Percentiles rank a stretch among this genome's conserved stretches.
phyloP scores from a whole-genome alignment of 495 filamentous ascomycete species.

The Cudoniella acicularis region DNA sequence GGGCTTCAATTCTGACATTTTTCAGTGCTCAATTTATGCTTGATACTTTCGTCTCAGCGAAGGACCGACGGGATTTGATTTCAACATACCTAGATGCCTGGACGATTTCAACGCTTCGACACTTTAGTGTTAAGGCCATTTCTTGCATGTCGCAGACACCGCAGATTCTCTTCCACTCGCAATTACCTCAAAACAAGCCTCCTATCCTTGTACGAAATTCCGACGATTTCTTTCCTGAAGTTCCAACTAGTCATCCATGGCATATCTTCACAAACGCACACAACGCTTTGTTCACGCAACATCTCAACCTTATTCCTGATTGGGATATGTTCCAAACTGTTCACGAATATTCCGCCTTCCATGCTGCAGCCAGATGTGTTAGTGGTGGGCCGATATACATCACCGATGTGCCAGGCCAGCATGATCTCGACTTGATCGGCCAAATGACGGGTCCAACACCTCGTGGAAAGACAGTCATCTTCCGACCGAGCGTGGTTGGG shows the following conservation, averaged over 20 bases:
- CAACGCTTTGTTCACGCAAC: slow-evolving; percentile 74
- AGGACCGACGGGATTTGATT: slow-evolving; percentile 63
- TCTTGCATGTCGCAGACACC: slow-evolving; percentile 91
- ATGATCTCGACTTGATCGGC: slow-evolving; percentile 66
- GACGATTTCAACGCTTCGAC: slow-evolving; percentile 67
- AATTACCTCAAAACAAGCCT: slow-evolving; percentile 69
- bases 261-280: slow-evolving; percentile 93
- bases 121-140: slow-evolving; percentile 75
- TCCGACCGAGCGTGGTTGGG: slow-evolving; percentile 69
- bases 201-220: slow-evolving; percentile 75
- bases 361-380: slow-evolving; percentile 85
- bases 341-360: slow-evolving; percentile 73
- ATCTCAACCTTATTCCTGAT: slow-evolving; percentile 62
- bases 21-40: slow-evolving; percentile 73
- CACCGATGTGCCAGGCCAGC: slow-evolving; percentile 81
- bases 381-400: slow-evolving; percentile 91
- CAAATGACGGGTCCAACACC: slow-evolving; percentile 71
- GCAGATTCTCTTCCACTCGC: slow-evolving; percentile 77
- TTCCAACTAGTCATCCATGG: slow-evolving; percentile 78
- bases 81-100: slow-evolving; percentile 82
- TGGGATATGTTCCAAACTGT: slow-evolving; percentile 99
- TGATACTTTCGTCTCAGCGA: slow-evolving; percentile 66
- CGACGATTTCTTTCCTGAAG: slow-evolving; percentile 89
- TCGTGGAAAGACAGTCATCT: slow-evolving; percentile 66
- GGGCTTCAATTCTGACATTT: background rate